Evolutionary conservation across 148 eudicot genomes (phyloP).

Genomic region (Beta vulgaris): DNA sequence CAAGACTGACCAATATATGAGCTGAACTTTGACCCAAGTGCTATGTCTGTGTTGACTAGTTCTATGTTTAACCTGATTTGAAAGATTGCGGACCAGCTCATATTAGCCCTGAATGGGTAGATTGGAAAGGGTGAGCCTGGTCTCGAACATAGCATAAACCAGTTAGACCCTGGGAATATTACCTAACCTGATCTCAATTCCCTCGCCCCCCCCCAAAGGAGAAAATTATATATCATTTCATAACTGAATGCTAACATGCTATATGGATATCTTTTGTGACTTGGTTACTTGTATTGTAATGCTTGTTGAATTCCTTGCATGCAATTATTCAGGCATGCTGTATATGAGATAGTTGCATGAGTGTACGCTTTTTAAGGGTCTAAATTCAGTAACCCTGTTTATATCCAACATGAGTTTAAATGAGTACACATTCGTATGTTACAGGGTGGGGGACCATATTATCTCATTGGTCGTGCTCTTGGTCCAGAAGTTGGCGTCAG

Average conservation of each 20-base stretch:
- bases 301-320: background rate
- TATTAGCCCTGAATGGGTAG: background rate
- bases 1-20: background rate
- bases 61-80: too few species aligned
- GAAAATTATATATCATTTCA: background rate
- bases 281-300: background rate
- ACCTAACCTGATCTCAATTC: too few species aligned
- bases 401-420: background rate
- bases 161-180: background rate
- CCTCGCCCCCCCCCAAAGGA: too few species aligned
- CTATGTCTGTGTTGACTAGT: too few species aligned
- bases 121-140: background rate
- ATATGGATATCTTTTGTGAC: background rate
- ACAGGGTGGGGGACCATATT: slow-evolving; percentile 99
- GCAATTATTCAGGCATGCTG: slow-evolving; percentile 6
- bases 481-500: slow-evolving; percentile 99
- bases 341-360: background rate
- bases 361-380: background rate
- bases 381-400: background rate
- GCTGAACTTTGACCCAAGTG: too few species aligned
- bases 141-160: background rate
- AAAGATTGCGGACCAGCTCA: too few species aligned
- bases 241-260: background rate
- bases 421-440: background rate
- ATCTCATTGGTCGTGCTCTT: slow-evolving; percentile 99